Conservation (phyloP, 305 asterid genomes). For the Fraxinus paxiana region DNA sequence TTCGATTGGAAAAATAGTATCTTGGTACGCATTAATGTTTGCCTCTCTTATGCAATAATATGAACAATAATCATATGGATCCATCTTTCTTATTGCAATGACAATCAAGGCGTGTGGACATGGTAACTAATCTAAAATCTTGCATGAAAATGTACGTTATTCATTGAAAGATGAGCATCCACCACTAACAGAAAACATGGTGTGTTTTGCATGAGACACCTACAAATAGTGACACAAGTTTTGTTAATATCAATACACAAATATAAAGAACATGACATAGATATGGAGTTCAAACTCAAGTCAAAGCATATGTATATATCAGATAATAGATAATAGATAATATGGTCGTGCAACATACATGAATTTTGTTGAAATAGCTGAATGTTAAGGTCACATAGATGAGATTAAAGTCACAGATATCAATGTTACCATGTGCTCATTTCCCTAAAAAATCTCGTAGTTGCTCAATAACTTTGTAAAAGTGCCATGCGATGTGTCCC, state of each 20-base stretch:
- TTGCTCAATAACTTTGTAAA: neutral
- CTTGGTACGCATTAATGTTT: neutral
- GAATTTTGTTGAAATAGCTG: neutral
- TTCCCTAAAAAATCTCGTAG: neutral
- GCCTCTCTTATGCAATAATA: neutral
- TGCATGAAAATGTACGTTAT: neutral
- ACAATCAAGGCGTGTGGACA: neutral
- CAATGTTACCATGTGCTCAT: neutral
- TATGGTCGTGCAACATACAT: neutral
- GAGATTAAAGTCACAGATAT: neutral
- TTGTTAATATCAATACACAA: neutral
- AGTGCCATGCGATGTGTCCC: neutral
- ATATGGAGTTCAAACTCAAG: no score
- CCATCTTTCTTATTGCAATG: no score
- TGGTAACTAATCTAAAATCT: neutral
- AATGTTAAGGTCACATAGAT: neutral
- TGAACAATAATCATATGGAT: neutral
- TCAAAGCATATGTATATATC: neutral
- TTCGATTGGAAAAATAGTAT: neutral
- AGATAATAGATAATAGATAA: no score
- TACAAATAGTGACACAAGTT: neutral
- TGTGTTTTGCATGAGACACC: neutral
- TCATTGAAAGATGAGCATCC: neutral
- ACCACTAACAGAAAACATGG: neutral
- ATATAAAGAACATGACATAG: neutral